Conservation (phyloP, 2,329 filamentous ascomycete species). For the Ophiocordyceps polyrhachis-furcata region DNA sequence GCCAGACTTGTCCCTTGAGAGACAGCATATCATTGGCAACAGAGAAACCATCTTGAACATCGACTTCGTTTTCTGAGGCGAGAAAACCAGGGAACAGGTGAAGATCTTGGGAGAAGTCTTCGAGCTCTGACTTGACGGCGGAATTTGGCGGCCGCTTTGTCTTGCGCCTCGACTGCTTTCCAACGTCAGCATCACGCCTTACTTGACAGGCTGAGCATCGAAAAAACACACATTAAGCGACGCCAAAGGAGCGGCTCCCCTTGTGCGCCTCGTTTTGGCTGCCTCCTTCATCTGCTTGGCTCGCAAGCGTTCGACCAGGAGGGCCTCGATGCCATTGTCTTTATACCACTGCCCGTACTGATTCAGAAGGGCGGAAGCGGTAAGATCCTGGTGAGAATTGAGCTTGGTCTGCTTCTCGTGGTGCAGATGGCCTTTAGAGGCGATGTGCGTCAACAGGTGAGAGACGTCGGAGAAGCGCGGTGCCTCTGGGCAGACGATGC, state of each 20-base stretch:
- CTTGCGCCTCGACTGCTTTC: conserved; percentile 12
- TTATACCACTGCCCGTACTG: conserved; percentile 66
- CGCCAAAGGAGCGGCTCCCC: conserved; percentile 5
- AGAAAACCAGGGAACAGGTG: conserved; percentile 12
- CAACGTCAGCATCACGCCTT: background rate
- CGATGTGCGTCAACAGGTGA: conserved; percentile 79
- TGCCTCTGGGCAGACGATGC: conserved; percentile 64
- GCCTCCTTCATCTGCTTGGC: conserved; percentile 53
- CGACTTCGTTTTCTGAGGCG: conserved; percentile 11
- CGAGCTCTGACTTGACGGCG: conserved; percentile 12
- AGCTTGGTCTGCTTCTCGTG: conserved; percentile 69
- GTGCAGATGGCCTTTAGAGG: conserved; percentile 81
- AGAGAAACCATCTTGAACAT: conserved; percentile 10
- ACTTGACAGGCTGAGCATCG: background rate
- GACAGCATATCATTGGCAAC: conserved; percentile 13
- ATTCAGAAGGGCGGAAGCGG: conserved; percentile 42
- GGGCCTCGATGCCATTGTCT: conserved; percentile 46
- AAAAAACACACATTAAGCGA: conserved; percentile 8
- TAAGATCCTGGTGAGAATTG: conserved; percentile 45
- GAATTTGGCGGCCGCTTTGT: conserved; percentile 8
- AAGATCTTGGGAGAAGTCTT: conserved; percentile 8
- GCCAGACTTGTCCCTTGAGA: conserved; percentile 56
- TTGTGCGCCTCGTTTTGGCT: conserved; percentile 29
- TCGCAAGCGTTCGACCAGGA: conserved; percentile 62
- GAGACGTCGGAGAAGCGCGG: conserved; percentile 79